A percentile compares a stretch with the other conserved stretches of the same genome.
Evolutionary conservation across 1,284 basidiomycete species (phyloP).

Genomic region (Rhodotorula sp.): DNA sequence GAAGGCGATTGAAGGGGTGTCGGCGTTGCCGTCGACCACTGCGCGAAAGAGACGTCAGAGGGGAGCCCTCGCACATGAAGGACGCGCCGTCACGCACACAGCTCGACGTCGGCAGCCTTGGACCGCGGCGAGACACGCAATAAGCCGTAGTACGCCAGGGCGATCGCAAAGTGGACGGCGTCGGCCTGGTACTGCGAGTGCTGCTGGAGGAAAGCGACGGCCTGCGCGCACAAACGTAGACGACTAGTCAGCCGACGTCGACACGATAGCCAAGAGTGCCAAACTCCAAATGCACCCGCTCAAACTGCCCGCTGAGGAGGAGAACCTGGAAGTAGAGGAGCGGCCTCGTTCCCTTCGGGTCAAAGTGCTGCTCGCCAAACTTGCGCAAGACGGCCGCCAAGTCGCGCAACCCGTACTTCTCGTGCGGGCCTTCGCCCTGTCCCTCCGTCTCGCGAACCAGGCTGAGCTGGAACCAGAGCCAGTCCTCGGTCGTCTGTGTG

Average conservation of each 20-base stretch:
- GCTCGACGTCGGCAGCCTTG: conserved; percentile 74
- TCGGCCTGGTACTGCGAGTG: conserved; percentile 85
- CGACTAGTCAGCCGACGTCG: background rate
- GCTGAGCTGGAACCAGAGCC: conserved; percentile 95
- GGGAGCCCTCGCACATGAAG: background rate
- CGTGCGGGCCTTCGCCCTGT: conserved; percentile 59
- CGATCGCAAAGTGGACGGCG: conserved; percentile 90
- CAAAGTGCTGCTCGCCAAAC: conserved; percentile 90
- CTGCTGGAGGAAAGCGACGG: conserved; percentile 85
- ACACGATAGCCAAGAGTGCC: background rate
- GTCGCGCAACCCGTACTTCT: conserved; percentile 69
- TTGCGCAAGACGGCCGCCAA: conserved; percentile 76
- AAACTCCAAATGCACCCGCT: conserved; percentile 61
- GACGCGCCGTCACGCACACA: conserved; percentile 60
- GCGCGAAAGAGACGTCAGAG: background rate
- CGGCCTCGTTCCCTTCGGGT: conserved; percentile 64
- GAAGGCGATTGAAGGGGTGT: conserved; percentile 62
- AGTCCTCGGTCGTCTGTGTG: conserved; percentile 91
- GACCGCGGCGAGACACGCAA: conserved; percentile 75
- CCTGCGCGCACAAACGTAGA: conserved; percentile 54
- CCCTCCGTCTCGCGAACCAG: conserved; percentile 58
- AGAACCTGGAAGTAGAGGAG: conserved; percentile 83
- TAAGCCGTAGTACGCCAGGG: conserved; percentile 89
- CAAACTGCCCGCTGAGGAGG: conserved; percentile 90
- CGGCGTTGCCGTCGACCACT: conserved; percentile 15